A percentile compares a stretch with the other conserved stretches of the same genome.
Evolutionary conservation across 2,329 filamentous ascomycete species (phyloP).

Genomic region (Cylindrodendrum hubeiense): DNA sequence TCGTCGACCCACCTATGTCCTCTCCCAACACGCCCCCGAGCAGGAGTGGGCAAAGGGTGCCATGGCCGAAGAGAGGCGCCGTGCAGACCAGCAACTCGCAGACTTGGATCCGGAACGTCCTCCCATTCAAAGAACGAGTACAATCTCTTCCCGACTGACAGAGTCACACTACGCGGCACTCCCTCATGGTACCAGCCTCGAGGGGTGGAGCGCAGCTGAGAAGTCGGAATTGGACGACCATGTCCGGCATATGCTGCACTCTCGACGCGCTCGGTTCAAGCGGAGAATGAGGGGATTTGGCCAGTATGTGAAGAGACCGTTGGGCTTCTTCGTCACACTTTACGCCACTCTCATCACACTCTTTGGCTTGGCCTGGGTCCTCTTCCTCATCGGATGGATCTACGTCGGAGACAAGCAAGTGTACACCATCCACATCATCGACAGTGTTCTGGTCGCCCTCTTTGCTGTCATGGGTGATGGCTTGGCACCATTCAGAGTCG

Average conservation of each 20-base stretch:
- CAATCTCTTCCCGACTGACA: slow-evolving; percentile 76
- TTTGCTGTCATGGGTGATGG: slow-evolving; percentile 80
- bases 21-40: slow-evolving; percentile 63
- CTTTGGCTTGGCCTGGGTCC: slow-evolving; percentile 88
- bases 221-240: slow-evolving; percentile 85
- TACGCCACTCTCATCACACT: slow-evolving; percentile 87
- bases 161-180: slow-evolving; percentile 83
- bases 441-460: slow-evolving; percentile 77
- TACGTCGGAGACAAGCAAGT: slow-evolving; percentile 80
- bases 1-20: slow-evolving; percentile 81
- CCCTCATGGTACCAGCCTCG: slow-evolving; percentile 78
- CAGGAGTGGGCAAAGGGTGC: slow-evolving; percentile 40
- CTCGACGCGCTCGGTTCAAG: slow-evolving; percentile 82
- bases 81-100: slow-evolving; percentile 6
- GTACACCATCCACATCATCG: slow-evolving; percentile 78
- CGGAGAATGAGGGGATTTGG: slow-evolving; percentile 83
- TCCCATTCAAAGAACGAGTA: slow-evolving; percentile 58
- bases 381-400: slow-evolving; percentile 93
- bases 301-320: slow-evolving; percentile 80
- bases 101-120: slow-evolving; percentile 30
- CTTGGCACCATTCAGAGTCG: slow-evolving; percentile 78
- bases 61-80: slow-evolving; percentile 33
- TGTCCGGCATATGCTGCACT: slow-evolving; percentile 89
- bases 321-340: slow-evolving; percentile 86
- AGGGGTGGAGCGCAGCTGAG: slow-evolving; percentile 81